Percentiles rank a stretch among this genome's conserved stretches.
Evolutionary conservation across 192 early-diverging fungal species (phyloP).

Genomic region (Funneliformis mosseae): DNA sequence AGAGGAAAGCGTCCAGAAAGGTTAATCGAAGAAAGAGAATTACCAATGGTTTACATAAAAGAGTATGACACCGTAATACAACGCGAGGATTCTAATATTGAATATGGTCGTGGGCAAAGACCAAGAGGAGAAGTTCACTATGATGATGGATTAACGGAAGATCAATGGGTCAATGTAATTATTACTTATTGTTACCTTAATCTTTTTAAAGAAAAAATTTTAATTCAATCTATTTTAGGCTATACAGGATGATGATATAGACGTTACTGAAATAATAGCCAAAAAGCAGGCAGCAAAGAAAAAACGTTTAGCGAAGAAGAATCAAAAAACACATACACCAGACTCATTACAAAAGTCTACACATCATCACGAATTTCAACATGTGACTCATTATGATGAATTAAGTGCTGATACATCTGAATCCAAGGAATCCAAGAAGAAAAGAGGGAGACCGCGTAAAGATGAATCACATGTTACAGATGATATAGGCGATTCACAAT

Average conservation of each 20-base stretch:
- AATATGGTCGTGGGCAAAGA: slow-evolving; percentile 75
- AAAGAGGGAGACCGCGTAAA: slow-evolving; percentile 47
- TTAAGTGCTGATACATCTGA: slow-evolving; percentile 32
- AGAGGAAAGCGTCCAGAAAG: slow-evolving; percentile 68
- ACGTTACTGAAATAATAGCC: slow-evolving; percentile 60
- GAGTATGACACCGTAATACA: slow-evolving; percentile 61
- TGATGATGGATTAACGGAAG: slow-evolving; percentile 92
- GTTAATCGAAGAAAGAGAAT: slow-evolving; percentile 81
- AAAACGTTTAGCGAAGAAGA: slow-evolving; percentile 42
- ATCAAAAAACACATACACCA: slow-evolving; percentile 30
- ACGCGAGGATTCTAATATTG: slow-evolving; percentile 51
- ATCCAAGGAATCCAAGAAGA: slow-evolving; percentile 41
- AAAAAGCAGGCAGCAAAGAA: slow-evolving; percentile 49
- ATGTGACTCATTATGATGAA: background rate
- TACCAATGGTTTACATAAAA: slow-evolving; percentile 77
- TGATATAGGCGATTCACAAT: slow-evolving; percentile 35
- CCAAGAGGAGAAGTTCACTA: slow-evolving; percentile 77
- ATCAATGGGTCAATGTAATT: slow-evolving; percentile 82
- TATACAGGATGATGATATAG: slow-evolving; percentile 66
- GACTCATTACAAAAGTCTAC: background rate
- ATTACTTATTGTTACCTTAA: background rate
- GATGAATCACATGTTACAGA: slow-evolving; percentile 40
- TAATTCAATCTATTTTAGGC: slow-evolving; percentile 40
- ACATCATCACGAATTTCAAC: background rate
- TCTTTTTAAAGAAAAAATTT: background rate